Evolutionary conservation across 495 filamentous ascomycete species (phyloP).

Genomic region (Sphaerosporella brunnea): DNA sequence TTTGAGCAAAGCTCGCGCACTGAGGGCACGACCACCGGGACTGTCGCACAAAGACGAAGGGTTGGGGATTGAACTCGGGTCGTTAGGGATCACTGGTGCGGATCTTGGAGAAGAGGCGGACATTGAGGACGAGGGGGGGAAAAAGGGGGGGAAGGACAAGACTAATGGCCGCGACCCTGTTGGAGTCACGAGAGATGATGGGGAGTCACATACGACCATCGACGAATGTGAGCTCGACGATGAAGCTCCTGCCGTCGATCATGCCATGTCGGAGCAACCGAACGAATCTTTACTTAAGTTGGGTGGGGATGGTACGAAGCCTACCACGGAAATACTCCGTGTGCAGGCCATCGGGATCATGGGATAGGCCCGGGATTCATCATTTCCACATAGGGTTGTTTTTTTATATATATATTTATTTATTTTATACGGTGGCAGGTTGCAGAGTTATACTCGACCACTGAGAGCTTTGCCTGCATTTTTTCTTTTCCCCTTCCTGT

Average conservation of each 20-base stretch:
- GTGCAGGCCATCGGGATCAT: constrained; percentile 2
- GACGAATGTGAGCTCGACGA: not conserved
- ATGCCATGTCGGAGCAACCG: not conserved
- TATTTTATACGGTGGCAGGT: too few species aligned
- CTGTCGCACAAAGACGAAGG: constrained; percentile 7
- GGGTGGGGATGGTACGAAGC: not conserved
- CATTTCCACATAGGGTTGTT: not conserved
- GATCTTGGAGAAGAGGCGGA: constrained; percentile 13
- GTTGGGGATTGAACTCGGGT: constrained; percentile 10
- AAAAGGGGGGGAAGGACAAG: too few species aligned
- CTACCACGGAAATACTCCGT: not conserved
- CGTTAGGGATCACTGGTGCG: constrained; percentile 13
- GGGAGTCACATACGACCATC: not conserved
- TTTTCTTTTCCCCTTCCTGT: too few species aligned
- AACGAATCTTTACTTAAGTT: not conserved
- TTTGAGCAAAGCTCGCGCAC: constrained; percentile 60
- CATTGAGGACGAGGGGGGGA: constrained; percentile 10
- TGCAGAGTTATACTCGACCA: too few species aligned
- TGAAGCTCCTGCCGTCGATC: not conserved
- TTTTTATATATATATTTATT: too few species aligned
- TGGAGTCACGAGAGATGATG: not conserved
- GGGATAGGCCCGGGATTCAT: not conserved
- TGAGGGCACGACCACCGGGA: constrained; percentile 65
- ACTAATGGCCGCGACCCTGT: too few species aligned
- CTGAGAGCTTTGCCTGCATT: too few species aligned